Conservation (phyloP, 2,329 filamentous ascomycete species). For the Aspergillus sp. region DNA sequence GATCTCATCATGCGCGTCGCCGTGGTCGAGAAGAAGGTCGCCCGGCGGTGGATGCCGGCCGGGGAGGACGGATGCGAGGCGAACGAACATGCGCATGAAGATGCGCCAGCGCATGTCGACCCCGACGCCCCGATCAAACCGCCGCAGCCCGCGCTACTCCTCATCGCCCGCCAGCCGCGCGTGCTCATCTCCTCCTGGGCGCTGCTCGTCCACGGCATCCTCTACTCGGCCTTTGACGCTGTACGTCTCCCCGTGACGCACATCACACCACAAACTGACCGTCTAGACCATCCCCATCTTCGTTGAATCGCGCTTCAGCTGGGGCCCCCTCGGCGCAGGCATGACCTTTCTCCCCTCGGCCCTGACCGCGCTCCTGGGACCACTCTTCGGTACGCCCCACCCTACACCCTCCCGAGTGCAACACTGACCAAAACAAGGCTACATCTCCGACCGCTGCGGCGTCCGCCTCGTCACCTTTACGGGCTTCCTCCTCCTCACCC, state of each 20-base stretch:
- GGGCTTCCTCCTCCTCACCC: conserved; percentile 56
- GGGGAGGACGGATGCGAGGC: too few relatives aligned
- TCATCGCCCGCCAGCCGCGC: conserved; percentile 42
- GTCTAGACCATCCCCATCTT: conserved; percentile 50
- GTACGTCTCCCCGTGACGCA: conserved; percentile 22
- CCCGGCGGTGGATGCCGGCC: conserved; percentile 29
- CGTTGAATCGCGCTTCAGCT: conserved; percentile 54
- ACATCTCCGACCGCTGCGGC: conserved; percentile 56
- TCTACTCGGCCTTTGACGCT: conserved; percentile 55
- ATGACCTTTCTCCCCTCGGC: conserved; percentile 60
- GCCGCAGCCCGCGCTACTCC: conserved; percentile 15
- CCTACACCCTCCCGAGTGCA: not conserved
- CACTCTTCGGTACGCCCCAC: conserved; percentile 45
- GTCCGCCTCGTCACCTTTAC: conserved; percentile 59
- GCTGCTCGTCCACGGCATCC: conserved; percentile 49
- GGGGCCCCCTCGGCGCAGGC: conserved; percentile 57
- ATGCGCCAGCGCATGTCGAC: not conserved
- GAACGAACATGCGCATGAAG: not conserved
- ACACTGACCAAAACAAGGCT: conserved; percentile 36
- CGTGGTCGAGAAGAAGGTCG: conserved; percentile 63
- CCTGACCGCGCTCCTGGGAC: conserved; percentile 61
- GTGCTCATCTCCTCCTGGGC: conserved; percentile 58
- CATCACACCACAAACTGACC: not conserved
- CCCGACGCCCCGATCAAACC: not conserved
- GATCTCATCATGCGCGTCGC: conserved; percentile 61